Evolutionary conservation across 805 yeast species (phyloP), one percentile per base, ranked within the genome.

Genomic region (Sungouiella blattae): DNA sequence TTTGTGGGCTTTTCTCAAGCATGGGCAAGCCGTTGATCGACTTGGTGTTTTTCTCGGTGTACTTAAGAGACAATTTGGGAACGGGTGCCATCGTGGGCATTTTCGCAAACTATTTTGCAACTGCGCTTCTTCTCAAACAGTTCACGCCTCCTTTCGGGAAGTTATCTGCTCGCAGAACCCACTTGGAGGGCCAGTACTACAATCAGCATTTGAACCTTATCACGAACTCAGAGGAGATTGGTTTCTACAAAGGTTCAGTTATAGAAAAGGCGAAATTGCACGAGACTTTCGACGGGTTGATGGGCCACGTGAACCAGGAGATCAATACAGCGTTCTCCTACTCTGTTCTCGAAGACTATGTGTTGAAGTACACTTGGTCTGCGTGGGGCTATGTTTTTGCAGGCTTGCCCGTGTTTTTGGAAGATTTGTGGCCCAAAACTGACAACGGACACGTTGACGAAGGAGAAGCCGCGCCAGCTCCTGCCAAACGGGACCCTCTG

Each of bases 11-110:
- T 31, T 88, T 87, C 56, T 84, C 96, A 9, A 83, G 80, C 52
- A 77, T 89, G 63, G 97, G 96, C 28, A 89, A 89, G 59, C 98
- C 98, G 18, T 73, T 84, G 32, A 83, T 87, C 40, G 98, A 89
- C 58, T 66, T 89, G 50, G 73, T 85, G 11, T 81, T 89, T 53
- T 89, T 89, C 62, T 78, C 94, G 0, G 75, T 84, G 14, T 91
- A 89, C 61, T 71, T 89, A 45, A 67, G 94, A 47, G 89, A 84
- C 54, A 85, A 83, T 52, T 73, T 89, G 50, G 98, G 98, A 4
- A 78, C 87, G 18, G 71, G 82, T n/a, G 96, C 96, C 9, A 78
- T 88, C 16, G 62, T 74, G 21, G 96, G 95, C 4, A 84, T 89
- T 9, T 81, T 88, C 46, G 57, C 79, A 35, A 88, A 88, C 58